phyloP scores from a whole-genome alignment of 225 moss, liverwort and hornwort genomes.

The Neckera pumila region DNA sequence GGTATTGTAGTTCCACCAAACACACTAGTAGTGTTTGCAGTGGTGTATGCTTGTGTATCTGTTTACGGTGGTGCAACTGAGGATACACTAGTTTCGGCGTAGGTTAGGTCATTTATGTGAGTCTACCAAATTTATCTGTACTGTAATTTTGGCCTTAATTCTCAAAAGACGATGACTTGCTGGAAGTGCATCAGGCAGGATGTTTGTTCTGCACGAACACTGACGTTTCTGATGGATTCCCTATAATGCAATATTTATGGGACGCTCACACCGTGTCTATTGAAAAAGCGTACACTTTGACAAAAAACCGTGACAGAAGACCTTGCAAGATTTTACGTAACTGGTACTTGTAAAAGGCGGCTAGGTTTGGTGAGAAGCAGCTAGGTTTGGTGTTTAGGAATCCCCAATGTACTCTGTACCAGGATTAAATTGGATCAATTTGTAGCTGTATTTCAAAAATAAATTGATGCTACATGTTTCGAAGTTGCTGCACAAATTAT shows the following conservation, averaged over 20 bases:
- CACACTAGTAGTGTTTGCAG: not conserved
- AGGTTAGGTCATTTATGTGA: conserved; percentile 22
- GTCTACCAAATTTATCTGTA: conserved; percentile 1
- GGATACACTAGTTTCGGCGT: conserved; percentile 16
- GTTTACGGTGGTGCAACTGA: not conserved
- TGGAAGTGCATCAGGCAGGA: not conserved
- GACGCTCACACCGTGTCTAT: not conserved
- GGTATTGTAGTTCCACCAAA: not conserved
- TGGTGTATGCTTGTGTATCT: conserved; percentile 13
- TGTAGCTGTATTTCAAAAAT: not conserved
- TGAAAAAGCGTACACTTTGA: not conserved
- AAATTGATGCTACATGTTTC: not conserved
- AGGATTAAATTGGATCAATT: not conserved
- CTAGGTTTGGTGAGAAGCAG: not conserved
- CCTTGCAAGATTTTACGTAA: not conserved
- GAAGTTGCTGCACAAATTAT: not conserved
- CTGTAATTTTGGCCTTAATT: conserved; percentile 19
- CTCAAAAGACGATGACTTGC: not conserved
- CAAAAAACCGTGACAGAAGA: not conserved
- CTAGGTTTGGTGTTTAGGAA: not conserved
- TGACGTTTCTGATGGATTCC: not conserved
- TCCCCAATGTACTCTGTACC: no score
- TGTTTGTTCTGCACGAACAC: not conserved
- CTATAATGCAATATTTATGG: no score
- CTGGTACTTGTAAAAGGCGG: no score